Evolutionary conservation across 2,329 filamentous ascomycete genomes (phyloP), one percentile per base, ranked within the genome.

Genomic region (Phaeosphaeriaceae sp.): DNA sequence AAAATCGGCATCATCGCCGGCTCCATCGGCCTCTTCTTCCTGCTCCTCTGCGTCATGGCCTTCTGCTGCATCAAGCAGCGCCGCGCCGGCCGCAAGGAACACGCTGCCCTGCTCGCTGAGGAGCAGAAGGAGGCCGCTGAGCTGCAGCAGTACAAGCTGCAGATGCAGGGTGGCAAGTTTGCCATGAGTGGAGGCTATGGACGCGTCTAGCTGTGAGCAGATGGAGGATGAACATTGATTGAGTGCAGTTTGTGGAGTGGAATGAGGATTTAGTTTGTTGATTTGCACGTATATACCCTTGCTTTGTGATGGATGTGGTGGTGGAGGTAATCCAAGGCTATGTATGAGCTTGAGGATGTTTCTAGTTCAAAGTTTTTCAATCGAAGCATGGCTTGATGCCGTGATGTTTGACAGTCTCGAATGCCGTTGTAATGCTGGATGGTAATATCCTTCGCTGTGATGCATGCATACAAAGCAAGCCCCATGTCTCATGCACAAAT

Each of bases 31-130:
- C 63, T 67, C n/a, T 63, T 74, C 13, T 69, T 62, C 19, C 55
- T 77, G 22, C 55, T 57, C n/a, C 48, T 66, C n/a, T 58, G 58
- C 45, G 55, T 72, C 51, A 60, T 78, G 53, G 41, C 68, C 31
- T 76, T 78, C 66, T 78, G 65, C 69, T 79, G 74, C 70, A 67
- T 79, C 67, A 75, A 75, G 66, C 74, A 77, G 61, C 73, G 75
- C 47, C 75, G 75, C 49, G 72, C 69, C 1, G 77, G 77, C 44
- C 70, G 66, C 52, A 67, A 60, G 22, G 77, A 78, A 52, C 68
- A 70, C 52, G 69, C 69, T 24, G 70, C 70, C 2, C 67, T 72
- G 33, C 60, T 75, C n/a, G 75, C 75, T 1, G 57, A 67, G 48
- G 64, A 74, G 59, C 61, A 75, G 57, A 78, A 77, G 64, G 76